Evolutionary conservation across 768 basidiomycete genomes (phyloP).

Genomic region (Tulasnella sp.): DNA sequence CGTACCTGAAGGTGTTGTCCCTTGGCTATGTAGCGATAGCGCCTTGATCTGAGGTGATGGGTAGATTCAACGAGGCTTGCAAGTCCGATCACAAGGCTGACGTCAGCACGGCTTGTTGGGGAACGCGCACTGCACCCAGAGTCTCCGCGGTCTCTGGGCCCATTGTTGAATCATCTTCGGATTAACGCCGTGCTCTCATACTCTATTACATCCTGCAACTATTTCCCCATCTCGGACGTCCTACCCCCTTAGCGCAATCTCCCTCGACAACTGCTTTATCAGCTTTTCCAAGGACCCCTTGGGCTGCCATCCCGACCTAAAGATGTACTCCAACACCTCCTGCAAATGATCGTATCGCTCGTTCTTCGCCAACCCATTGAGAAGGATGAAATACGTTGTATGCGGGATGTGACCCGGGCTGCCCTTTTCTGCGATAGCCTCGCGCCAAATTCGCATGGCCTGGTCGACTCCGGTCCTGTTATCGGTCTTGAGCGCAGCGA

Average conservation of each 20-base stretch:
- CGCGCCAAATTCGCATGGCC: constrained; percentile 56
- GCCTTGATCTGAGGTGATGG: too few species aligned
- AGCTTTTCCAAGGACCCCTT: constrained; percentile 13
- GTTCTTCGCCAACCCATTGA: constrained; percentile 14
- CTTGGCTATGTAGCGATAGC: too few species aligned
- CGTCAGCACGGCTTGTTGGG: too few species aligned
- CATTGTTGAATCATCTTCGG: too few species aligned
- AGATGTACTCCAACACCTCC: constrained; percentile 21
- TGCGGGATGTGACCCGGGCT: constrained; percentile 28
- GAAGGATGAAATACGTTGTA: constrained; percentile 10
- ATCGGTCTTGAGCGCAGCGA: constrained; percentile 55
- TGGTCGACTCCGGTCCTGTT: constrained; percentile 49
- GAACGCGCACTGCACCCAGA: too few species aligned
- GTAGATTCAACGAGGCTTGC: too few species aligned
- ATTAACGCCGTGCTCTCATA: too few species aligned
- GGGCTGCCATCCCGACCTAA: constrained; percentile 5
- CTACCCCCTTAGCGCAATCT: constrained; percentile 9
- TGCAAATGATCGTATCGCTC: constrained; percentile 4
- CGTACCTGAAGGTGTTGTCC: too few species aligned
- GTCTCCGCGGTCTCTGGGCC: too few species aligned
- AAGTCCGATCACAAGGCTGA: too few species aligned
- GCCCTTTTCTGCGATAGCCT: constrained; percentile 48
- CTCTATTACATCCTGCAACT: too few species aligned
- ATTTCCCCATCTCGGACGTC: too few species aligned
- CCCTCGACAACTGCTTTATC: constrained; percentile 11